These are phyloP conservation scores for Aspergillaceae sp. DNA, from an alignment of 2,329 filamentous ascomycete genomes.

Conservation along the genomic window DNA sequence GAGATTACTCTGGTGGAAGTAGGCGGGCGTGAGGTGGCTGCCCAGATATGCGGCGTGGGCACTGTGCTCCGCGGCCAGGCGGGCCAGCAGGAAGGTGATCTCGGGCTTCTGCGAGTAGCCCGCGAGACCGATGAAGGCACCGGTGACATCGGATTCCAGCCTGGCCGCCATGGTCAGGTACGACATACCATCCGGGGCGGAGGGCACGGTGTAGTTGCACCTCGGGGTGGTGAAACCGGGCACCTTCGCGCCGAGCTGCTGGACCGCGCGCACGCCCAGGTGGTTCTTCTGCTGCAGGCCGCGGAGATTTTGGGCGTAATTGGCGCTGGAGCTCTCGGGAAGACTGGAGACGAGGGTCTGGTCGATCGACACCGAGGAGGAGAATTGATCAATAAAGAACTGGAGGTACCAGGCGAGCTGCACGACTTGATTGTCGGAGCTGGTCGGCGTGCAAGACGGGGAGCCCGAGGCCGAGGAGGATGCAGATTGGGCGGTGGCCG, in stretches of 20 bases:
- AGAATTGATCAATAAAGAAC: conserved; percentile 16
- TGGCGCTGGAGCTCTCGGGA: conserved; percentile 11
- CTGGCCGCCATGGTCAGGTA: conserved; percentile 14
- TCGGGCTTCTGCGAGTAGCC: conserved; percentile 22
- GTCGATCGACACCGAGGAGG: conserved; percentile 14
- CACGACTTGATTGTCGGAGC: conserved; percentile 13
- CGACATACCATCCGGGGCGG: conserved; percentile 6
- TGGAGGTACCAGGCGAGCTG: conserved; percentile 18
- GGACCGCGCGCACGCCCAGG: conserved; percentile 16
- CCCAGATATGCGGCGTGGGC: conserved; percentile 16
- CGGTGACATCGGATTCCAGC: conserved; percentile 14
- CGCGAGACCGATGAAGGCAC: conserved; percentile 19
- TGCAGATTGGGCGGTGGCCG: background rate
- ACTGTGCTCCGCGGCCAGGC: conserved; percentile 20
- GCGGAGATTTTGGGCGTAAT: conserved; percentile 14
- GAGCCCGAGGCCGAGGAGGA: conserved; percentile 1
- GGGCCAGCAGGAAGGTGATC: conserved; percentile 21
- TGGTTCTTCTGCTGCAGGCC: conserved; percentile 18
- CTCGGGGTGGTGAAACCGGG: conserved; percentile 11
- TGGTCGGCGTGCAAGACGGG: conserved; percentile 14
- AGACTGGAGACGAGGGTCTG: conserved; percentile 14
- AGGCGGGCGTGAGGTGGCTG: conserved; percentile 4
- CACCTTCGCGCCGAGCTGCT: conserved; percentile 10
- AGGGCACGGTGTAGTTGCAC: conserved; percentile 17
- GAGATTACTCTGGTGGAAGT: conserved; percentile 14